phyloP scores from a whole-genome alignment of 352 stramenopile genomes.

The Globisporangium takayamanum region DNA sequence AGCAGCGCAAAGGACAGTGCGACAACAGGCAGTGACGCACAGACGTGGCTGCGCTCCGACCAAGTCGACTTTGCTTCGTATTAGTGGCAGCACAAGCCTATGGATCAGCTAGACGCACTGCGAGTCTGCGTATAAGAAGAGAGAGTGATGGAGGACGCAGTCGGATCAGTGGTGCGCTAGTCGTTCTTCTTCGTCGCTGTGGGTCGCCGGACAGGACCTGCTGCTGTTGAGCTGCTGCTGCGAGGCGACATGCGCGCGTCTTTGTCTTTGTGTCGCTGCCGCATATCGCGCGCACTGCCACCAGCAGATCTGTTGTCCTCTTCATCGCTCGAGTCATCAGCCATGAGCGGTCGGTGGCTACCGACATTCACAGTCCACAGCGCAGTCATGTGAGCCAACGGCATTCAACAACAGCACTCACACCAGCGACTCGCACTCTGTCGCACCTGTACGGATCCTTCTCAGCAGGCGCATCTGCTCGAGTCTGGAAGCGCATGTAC shows the following conservation, averaged over 20 bases:
- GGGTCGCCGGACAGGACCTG: constrained; percentile 18
- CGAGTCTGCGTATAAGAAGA: no score
- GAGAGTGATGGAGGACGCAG: not conserved
- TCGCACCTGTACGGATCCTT: constrained; percentile 60
- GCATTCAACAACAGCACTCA: constrained; percentile 2
- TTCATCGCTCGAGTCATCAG: constrained; percentile 60
- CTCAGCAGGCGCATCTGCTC: constrained; percentile 35
- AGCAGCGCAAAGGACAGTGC: constrained; percentile 11
- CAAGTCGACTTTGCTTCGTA: constrained; percentile 65
- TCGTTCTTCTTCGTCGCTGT: constrained; percentile 52
- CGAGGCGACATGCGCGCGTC: constrained; percentile 16
- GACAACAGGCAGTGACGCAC: constrained; percentile 14
- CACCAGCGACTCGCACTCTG: not conserved
- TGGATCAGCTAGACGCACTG: no score
- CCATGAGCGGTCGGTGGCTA: constrained; percentile 71
- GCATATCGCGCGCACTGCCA: constrained; percentile 18
- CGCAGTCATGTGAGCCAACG: not conserved
- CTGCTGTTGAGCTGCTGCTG: constrained; percentile 7
- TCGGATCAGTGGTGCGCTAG: constrained; percentile 10
- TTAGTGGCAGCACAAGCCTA: constrained; percentile 11
- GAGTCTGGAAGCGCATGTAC: constrained; percentile 80
- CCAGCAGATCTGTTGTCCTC: constrained; percentile 30
- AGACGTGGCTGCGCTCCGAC: constrained; percentile 59
- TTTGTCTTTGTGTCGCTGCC: constrained; percentile 33
- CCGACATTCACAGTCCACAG: not conserved